Evolutionary conservation across 2,329 filamentous ascomycete genomes (phyloP), one percentile per base, ranked within the genome.

Genomic region (Pseudogymnoascus sp.): DNA sequence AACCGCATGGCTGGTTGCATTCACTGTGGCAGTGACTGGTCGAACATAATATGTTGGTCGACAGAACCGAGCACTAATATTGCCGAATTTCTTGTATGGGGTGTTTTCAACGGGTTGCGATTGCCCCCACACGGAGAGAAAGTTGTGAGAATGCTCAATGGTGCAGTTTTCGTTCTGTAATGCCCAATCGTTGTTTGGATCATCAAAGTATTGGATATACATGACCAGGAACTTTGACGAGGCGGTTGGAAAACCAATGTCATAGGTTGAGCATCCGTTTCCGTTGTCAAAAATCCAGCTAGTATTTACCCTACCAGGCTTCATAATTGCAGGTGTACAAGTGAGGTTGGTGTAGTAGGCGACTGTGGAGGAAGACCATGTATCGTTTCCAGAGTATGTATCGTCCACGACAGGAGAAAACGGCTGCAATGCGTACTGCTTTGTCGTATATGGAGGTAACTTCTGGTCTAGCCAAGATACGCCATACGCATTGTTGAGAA

Each of bases 381-480:
- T 63, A 20, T 66, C 64, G 8, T 39, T 35, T 7, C 57, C 25
- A 1, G 35, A 58, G n/a, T 8, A 8, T 2, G 12, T n/a, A 1
- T 11, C 14, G 7, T 15, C 4, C 14, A 15, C 3, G 0, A 62
- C n/a, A 0, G 72, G 64, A 1, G 68, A 65, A 53, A 82, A 82
- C 0, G 80, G 79, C 0, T 77, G 69, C 0, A 81, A 59, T 0
- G 75, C 74, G 22, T 75, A 80, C 0, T 79, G 68, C 0, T 69
- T 28, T 0, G 76, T 75, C 33, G 77, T 82, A 59, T 77, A 84
- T 0, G 69, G 35, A 0, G 80, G 79, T 0, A 76, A 66, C 0
- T 68, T 68, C 14, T 82, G 79, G 0, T 75, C 74, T 0, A 82
- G 69, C 75, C 77, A 79, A 0, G 72, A 71, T 0, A 80, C 74